Percentiles rank a stretch among this genome's conserved stretches.
These are phyloP conservation scores for Hansfordia pulvinata DNA, from an alignment of 2,329 filamentous ascomycete genomes.

Conservation along the genomic window DNA sequence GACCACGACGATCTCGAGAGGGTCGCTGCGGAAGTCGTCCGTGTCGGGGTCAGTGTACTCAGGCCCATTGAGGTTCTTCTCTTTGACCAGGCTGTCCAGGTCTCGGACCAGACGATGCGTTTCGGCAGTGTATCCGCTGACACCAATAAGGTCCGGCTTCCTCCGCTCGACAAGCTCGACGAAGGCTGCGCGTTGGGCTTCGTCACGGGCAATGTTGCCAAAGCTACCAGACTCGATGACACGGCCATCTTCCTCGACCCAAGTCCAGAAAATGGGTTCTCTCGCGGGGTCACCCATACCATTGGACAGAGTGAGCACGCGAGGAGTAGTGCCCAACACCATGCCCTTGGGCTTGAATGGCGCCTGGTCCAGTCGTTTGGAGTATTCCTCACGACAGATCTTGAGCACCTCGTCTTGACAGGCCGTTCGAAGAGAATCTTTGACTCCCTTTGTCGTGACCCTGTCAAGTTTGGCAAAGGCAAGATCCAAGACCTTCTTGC, in stretches of 20 bases:
- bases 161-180: slow-evolving; percentile 67
- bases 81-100: slow-evolving; percentile 63
- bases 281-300: slow-evolving; percentile 61
- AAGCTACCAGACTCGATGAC: slow-evolving; percentile 85
- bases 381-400: slow-evolving; percentile 78
- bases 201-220: slow-evolving; percentile 61
- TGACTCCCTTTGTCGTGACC: slow-evolving; percentile 80
- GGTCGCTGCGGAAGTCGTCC: slow-evolving; percentile 61
- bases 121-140: slow-evolving; percentile 81
- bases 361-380: slow-evolving; percentile 82
- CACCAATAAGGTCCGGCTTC: slow-evolving; percentile 77
- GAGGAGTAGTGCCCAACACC: slow-evolving; percentile 74
- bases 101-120: slow-evolving; percentile 74
- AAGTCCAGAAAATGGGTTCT: slow-evolving; percentile 82
- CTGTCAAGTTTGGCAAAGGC: slow-evolving; percentile 72
- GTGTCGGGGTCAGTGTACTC: slow-evolving; percentile 74
- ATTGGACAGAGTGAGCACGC: slow-evolving; percentile 77
- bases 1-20: slow-evolving; percentile 77
- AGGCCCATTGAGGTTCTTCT: slow-evolving; percentile 63
- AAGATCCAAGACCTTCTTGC: slow-evolving; percentile 69
- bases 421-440: slow-evolving; percentile 84
- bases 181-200: slow-evolving; percentile 53
- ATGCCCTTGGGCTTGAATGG: slow-evolving; percentile 93
- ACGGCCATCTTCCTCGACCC: slow-evolving; percentile 83
- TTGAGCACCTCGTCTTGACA: slow-evolving; percentile 90